A percentile compares a stretch with the other conserved stretches of the same genome.
phyloP scores from a whole-genome alignment of 2,329 filamentous ascomycete species.

The Aspergillus hortae region DNA sequence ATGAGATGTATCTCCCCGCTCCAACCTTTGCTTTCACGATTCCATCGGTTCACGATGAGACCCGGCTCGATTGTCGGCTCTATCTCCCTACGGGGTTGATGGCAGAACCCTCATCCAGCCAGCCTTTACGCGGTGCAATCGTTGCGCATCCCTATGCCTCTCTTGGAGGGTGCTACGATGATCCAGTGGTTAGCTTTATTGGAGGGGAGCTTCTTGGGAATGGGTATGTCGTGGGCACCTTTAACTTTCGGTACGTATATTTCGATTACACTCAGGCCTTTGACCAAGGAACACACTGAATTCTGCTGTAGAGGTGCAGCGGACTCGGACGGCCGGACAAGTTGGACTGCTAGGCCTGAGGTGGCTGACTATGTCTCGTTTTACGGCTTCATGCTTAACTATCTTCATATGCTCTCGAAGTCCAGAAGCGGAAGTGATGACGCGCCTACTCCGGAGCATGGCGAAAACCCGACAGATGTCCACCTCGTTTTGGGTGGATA shows the following conservation, averaged over 20 bases:
- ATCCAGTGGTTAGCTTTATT: constrained; percentile 69
- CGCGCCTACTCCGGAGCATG: background rate
- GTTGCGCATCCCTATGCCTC: constrained; percentile 90
- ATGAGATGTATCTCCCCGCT: constrained; percentile 28
- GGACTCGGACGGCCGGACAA: constrained; percentile 71
- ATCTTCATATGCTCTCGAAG: constrained; percentile 56
- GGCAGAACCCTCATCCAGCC: constrained; percentile 19
- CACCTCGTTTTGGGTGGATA: constrained; percentile 70
- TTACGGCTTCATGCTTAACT: constrained; percentile 74
- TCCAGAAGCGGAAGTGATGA: background rate
- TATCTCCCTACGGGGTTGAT: constrained; percentile 60
- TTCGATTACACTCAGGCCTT: background rate
- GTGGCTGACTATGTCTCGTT: constrained; percentile 78
- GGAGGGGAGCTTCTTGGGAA: constrained; percentile 62
- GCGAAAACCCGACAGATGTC: constrained; percentile 10
- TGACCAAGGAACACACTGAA: constrained; percentile 8
- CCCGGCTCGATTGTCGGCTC: constrained; percentile 73
- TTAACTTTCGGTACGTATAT: constrained; percentile 74
- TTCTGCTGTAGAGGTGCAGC: constrained; percentile 64
- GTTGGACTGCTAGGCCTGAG: constrained; percentile 82
- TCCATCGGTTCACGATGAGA: constrained; percentile 78
- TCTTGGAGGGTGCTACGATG: constrained; percentile 80
- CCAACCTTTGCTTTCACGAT: constrained; percentile 64
- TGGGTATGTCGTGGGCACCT: constrained; percentile 77
- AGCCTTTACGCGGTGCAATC: constrained; percentile 54